Evolutionary conservation across 148 eudicot species (phyloP).

Genomic region (Vaccinium myrtillus): DNA sequence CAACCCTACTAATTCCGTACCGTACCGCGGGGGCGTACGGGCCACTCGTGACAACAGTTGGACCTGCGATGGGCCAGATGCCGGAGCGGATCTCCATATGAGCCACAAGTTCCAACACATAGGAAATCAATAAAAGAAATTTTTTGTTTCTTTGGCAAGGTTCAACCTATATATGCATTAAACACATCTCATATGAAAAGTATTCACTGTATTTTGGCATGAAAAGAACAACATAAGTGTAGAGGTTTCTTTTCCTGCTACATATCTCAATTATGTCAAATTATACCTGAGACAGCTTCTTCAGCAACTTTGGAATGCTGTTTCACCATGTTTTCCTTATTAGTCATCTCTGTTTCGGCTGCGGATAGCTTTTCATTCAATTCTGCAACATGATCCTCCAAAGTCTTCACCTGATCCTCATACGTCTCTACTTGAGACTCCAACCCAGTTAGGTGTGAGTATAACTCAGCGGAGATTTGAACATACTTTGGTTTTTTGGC

Average conservation of each 20-base stretch:
- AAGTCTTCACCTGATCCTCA: slow-evolving; percentile 58
- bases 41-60: too few relatives aligned
- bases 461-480: slow-evolving; percentile 82
- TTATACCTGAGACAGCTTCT: slow-evolving; percentile 93
- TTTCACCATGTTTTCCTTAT: slow-evolving; percentile 79
- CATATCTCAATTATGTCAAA: neutral
- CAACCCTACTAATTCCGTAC: too few relatives aligned
- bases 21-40: too few relatives aligned
- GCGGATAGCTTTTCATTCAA: slow-evolving; percentile 68
- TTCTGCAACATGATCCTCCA: slow-evolving; percentile 64
- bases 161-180: neutral
- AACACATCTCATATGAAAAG: neutral
- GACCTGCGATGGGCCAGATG: too few relatives aligned
- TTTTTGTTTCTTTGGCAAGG: neutral
- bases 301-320: slow-evolving; percentile 97
- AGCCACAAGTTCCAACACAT: too few relatives aligned
- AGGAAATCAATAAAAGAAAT: neutral
- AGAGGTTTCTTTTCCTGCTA: neutral
- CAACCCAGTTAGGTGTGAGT: slow-evolving; percentile 77
- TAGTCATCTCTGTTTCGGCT: slow-evolving; percentile 75
- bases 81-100: too few relatives aligned
- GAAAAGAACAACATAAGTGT: neutral
- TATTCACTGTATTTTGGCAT: neutral
- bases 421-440: slow-evolving; percentile 62
- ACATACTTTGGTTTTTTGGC: slow-evolving; percentile 74